Conservation (phyloP, 345 rosid species). For the Lepidium aucheri region DNA sequence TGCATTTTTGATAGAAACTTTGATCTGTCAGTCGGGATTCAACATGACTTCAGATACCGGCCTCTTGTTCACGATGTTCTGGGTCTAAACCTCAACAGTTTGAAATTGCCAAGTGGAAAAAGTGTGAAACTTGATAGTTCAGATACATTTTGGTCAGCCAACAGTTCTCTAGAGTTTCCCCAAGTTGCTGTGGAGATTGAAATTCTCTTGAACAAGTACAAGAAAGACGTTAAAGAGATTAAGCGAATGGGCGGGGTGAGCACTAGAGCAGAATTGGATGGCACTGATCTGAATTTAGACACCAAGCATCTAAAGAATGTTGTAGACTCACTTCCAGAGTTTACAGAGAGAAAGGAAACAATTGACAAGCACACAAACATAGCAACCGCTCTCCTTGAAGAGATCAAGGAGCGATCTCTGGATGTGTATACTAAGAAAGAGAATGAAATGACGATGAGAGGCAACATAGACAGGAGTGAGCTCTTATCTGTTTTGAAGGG, state of each 20-base stretch:
- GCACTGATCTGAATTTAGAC: conserved; percentile 67
- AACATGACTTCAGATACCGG: conserved; percentile 84
- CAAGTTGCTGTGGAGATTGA: conserved; percentile 80
- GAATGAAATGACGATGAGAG: conserved; percentile 72
- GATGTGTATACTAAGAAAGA: conserved; percentile 71
- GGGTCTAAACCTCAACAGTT: conserved; percentile 59
- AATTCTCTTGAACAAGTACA: conserved; percentile 60
- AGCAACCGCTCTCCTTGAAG: conserved; percentile 40
- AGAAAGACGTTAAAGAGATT: conserved; percentile 75
- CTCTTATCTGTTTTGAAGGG: conserved; percentile 57
- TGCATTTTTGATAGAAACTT: conserved; percentile 86
- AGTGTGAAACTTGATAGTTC: conserved; percentile 67
- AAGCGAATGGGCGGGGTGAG: conserved; percentile 48
- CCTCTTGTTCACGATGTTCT: conserved; percentile 78
- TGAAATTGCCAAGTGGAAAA: conserved; percentile 57
- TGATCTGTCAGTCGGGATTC: conserved; percentile 72
- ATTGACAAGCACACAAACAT: conserved; percentile 84
- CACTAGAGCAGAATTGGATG: conserved; percentile 23
- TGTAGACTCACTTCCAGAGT: conserved; percentile 76
- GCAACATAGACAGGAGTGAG: conserved; percentile 57
- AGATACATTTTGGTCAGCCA: conserved; percentile 71
- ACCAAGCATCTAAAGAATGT: conserved; percentile 85
- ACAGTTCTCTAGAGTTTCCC: conserved; percentile 73
- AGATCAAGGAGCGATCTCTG: conserved; percentile 80
- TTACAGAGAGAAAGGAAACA: conserved; percentile 71